Base-by-base conservation (phyloP, 306 rosid genomes). In the Leucaena leucocephala region DNA sequence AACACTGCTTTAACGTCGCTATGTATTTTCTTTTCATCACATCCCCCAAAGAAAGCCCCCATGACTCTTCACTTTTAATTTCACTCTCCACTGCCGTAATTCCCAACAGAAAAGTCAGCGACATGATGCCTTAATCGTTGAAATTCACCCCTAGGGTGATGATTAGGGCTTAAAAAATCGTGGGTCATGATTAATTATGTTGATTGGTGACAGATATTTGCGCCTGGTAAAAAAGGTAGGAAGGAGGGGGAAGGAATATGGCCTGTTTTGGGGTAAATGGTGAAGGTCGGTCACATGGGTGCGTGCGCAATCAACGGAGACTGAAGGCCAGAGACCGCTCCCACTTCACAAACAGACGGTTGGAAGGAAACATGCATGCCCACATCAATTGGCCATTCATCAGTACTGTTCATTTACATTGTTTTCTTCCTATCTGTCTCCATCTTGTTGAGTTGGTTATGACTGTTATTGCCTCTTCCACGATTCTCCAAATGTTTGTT, bases 291-390 rank as follows among this genome's bases (percentile, higher is more conserved):
- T 72, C 82, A 86, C 84, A 82, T 82, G 82, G 86, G 78, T 77
- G 76, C 74, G 85, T 86, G 90, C 86, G 87, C 75, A 79, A 83
- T 79, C 71, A 64, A 79, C 85, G 88, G 92, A 81, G 81, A 57
- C 65, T 38, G 3, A 17, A 42, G 79, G 71, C 64, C 22, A 36
- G 76, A 78, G 57, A 54, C 71, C 67, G 89, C 85, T 82, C 78
- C 88, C 89, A 64, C 79, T 80, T 87, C 76, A 62, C 84, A 82
- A 87, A 82, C 89, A 81, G 89, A 86, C 78, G 95, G 96, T 80
- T 86, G 87, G 88, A 88, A 68, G 92, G 96, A 83, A 87, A 86
- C 92, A 84, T 86, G 72, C 64, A 58, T 58, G 36, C 64, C 59
- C 65, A 43, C 65, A 21, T 80, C 34, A 50, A 40, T 71, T 77